These are phyloP conservation scores for Xylariaceae sp. DNA, from an alignment of 2,329 filamentous ascomycete genomes.

Conservation along the genomic window DNA sequence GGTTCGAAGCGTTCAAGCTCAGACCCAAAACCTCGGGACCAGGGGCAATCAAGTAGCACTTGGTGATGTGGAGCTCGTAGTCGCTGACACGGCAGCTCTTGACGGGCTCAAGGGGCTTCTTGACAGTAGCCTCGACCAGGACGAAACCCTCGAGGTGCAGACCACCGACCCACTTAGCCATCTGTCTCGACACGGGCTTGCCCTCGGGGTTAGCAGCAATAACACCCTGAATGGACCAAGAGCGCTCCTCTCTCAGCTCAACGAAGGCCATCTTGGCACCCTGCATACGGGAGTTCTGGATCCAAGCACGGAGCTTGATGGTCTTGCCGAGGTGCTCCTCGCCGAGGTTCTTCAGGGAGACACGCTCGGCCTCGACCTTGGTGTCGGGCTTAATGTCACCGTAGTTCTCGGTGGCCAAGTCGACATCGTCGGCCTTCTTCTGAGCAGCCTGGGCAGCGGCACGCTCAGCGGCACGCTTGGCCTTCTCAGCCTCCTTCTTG, in stretches of 20 bases:
- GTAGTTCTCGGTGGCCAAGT: conserved; percentile 72
- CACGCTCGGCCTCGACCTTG: conserved; percentile 50
- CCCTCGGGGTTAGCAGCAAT: conserved; percentile 61
- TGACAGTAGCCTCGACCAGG: conserved; percentile 71
- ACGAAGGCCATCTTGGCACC: conserved; percentile 88
- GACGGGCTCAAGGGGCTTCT: conserved; percentile 79
- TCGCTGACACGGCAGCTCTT: conserved; percentile 77
- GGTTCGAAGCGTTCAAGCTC: conserved; percentile 51
- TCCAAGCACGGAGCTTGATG: conserved; percentile 70
- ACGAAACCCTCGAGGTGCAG: conserved; percentile 79
- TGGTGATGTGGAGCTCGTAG: conserved; percentile 82
- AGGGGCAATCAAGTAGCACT: conserved; percentile 71
- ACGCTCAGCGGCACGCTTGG: conserved; percentile 64
- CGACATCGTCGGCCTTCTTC: conserved; percentile 59
- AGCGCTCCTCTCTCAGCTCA: conserved; percentile 70
- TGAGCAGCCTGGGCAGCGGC: conserved; percentile 66
- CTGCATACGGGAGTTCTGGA: conserved; percentile 84
- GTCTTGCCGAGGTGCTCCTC: conserved; percentile 63
- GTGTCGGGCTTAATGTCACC: conserved; percentile 61
- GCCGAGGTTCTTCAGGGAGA: conserved; percentile 58
- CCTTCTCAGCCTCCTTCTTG: conserved; percentile 81
- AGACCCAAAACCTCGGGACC: conserved; percentile 54
- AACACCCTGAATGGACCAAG: conserved; percentile 78
- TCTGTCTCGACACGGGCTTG: conserved; percentile 65
- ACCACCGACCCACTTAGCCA: conserved; percentile 85